phyloP scores from a whole-genome alignment of 192 early-diverging fungal genomes.

The Geranomyces variabilis region DNA sequence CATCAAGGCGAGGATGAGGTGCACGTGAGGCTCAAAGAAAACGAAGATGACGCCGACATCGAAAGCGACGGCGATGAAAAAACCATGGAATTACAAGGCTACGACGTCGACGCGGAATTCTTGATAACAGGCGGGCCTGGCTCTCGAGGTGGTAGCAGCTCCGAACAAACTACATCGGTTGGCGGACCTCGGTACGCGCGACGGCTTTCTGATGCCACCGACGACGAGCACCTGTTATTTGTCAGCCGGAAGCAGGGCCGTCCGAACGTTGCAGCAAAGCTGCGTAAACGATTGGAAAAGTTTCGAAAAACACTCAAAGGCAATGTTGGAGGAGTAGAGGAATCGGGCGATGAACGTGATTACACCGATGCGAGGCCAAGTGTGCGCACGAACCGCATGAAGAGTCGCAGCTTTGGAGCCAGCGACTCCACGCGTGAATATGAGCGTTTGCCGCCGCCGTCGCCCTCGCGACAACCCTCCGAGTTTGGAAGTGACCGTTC shows the following conservation, averaged over 20 bases:
- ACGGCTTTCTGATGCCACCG: slow-evolving; percentile 9
- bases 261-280: slow-evolving; percentile 21
- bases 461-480: neutral
- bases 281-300: slow-evolving; percentile 23
- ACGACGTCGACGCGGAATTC: slow-evolving; percentile 16
- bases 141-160: neutral
- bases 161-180: neutral
- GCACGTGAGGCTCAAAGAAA: neutral
- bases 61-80: neutral
- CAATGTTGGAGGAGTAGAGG: slow-evolving; percentile 7
- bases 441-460: neutral
- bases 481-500: neutral
- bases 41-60: neutral
- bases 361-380: neutral
- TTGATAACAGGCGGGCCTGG: neutral
- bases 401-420: slow-evolving; percentile 1
- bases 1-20: neutral
- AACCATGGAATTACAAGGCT: neutral
- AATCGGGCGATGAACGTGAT: slow-evolving; percentile 22
- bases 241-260: neutral
- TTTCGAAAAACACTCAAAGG: slow-evolving; percentile 22
- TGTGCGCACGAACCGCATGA: neutral
- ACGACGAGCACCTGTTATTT: slow-evolving; percentile 8
- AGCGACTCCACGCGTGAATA: neutral
- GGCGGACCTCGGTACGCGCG: slow-evolving; percentile 1